Conservation (phyloP, 345 rosid genomes). For the Rhodomyrtus tomentosa region DNA sequence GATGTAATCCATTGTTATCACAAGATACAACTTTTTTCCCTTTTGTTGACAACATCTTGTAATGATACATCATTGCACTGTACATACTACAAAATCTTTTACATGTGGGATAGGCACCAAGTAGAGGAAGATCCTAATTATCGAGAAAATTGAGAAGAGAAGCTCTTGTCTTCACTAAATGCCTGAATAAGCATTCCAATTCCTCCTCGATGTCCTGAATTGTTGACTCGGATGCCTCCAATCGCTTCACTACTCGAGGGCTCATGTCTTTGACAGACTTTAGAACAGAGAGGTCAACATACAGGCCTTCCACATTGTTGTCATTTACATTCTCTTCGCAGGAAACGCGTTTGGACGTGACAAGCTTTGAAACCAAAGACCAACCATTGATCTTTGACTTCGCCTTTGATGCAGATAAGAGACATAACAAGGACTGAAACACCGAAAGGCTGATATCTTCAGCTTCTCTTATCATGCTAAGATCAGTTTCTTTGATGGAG, state of each 20-base stretch:
- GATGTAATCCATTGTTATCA: too few species aligned
- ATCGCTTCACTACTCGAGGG: not conserved
- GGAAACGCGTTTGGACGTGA: not conserved
- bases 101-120: not conserved
- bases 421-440: constrained; percentile 1
- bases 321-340: not conserved
- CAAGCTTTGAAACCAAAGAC: constrained; percentile 4
- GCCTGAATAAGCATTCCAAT: not conserved
- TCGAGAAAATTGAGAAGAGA: not conserved
- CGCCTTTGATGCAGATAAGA: not conserved
- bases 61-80: not conserved
- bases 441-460: not conserved
- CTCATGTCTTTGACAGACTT: not conserved
- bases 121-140: not conserved
- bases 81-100: not conserved
- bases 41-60: too few species aligned
- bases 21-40: too few species aligned
- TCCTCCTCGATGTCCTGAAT: constrained; percentile 1
- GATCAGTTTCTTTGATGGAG: not conserved
- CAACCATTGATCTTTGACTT: not conserved
- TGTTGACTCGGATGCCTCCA: not conserved
- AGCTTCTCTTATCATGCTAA: constrained; percentile 1
- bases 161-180: constrained; percentile 4
- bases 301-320: not conserved
- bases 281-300: not conserved